Base-by-base conservation (phyloP, 257 asterid genomes). In the Echites panduratus region DNA sequence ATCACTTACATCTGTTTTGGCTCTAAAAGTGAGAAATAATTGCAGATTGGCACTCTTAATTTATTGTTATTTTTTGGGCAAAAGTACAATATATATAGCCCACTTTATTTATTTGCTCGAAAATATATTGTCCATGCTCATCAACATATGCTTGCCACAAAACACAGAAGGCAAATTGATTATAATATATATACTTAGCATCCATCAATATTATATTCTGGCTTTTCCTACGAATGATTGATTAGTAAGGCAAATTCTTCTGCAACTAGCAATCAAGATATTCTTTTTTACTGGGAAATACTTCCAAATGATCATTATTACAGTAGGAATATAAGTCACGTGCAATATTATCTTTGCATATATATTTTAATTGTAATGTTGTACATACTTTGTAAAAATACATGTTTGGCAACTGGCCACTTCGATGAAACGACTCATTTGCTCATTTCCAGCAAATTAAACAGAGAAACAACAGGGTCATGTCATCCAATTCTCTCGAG, bases 391-490 rank as follows among this genome's bases (percentile, higher is more conserved):
- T 5, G 63, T 63, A n/a, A n/a, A n/a, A n/a, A n/a, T n/a, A n/a
- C n/a, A n/a, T 38, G 73, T 70, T 75, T 75, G 84, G 77, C 54
- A 78, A 78, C 71, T 72, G 76, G 76, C 82, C 82, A 81, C 82
- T 8, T 54, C 20, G 49, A 24, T 26, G 68, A 32, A 61, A 64
- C 16, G 72, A 75, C 64, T 61, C 73, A 40, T 61, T 22, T 50
- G 40, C 57, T 53, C 59, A 41, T 38, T 40, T 70, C 29, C 58
- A n/a, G n/a, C n/a, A n/a, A n/a, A n/a, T n/a, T n/a, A 48, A 69
- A 47, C 58, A 70, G n/a, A 27, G 32, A 5, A 44, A 49, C 53
- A 7, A 32, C 38, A 32, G 2, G 38, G 38, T 32, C 38, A 32
- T 32, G 38, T 32, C 74, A 9, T 73, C 67, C 63, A 78, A 40